Evolutionary conservation across 176 grass and related monocot genomes (phyloP), one percentile per base, ranked within the genome.

Genomic region (Oryza rufipogon): DNA sequence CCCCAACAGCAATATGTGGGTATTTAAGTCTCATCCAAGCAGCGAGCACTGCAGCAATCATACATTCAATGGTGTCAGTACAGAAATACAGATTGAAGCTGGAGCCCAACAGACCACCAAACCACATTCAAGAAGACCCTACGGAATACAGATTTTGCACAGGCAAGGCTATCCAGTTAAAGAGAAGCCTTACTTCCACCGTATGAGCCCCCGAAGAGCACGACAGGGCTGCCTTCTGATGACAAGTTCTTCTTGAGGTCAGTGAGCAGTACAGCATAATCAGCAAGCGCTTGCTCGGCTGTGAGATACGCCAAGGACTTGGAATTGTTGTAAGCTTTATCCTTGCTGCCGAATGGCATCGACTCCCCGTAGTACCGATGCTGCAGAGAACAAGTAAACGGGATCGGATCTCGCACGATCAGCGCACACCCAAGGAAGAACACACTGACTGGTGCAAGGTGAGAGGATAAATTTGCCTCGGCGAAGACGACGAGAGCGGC

Each of bases 11-110:
- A 85, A 98, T 83, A 85, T 98, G 93, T 13, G 96, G 96, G 65
- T 98, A 98, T 66, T 98, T 98, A 34, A 95, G 85, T 64, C 96
- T 93, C 96, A 98, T 98, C 96, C 96, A 98, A 85, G 91, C 91
- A 90, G 96, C 96, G 64, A 98, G 66, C 96, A 98, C 93, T 98
- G 68, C 47, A 17, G 76, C 58, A 75, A 67, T 66, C 2, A 85
- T 64, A 64, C 58, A 75, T 66, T 58, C 8, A 85, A 70, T 75
- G 38, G 3, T 45, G 28, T 68, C 2, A 79, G 54, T 74, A 60
- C 4, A 70, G 41, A 48, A 70, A 4, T 39, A 63, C 58, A 63
- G 9, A 22, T 63, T 63, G 19, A 63, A 63, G 69, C 9, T 51
- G 10, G 74, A 56, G 33, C 20, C 64, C 10, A 1, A 38, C 10